Evolutionary conservation across 2,329 filamentous ascomycete genomes (phyloP), one percentile per base, ranked within the genome.

Genomic region (Fusarium mexicanum): DNA sequence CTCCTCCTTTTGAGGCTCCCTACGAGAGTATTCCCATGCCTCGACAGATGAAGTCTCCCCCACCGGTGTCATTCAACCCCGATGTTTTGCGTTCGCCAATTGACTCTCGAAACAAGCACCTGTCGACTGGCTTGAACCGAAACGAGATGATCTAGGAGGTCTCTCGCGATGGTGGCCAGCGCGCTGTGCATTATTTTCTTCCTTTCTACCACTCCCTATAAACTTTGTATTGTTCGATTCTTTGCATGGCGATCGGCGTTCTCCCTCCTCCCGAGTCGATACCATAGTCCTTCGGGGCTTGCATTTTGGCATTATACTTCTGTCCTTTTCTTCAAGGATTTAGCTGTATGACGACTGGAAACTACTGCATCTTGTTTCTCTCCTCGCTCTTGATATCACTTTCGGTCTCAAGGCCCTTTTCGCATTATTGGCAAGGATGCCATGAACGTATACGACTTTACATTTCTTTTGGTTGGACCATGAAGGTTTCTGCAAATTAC

Each of bases 111-210:
- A 81, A 76, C 76, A 84, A 84, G 50, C 83, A 84, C 64, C 82
- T 85, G 51, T 84, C 85, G 37, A 90, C 87, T 18, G 88, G 88
- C 2, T 79, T 90, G 41, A 84, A 88, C 73, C 82, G 82, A 61
- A 88, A 84, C 78, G 88, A 90, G 81, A 87, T 91, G 87, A 87
- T 90, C 73, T 90, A 81, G 80, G 71, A 55, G 51, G 54, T 73
- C 54, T 63, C 50, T 67, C 48, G 67, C n/a, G 48, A 64, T 26
- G 51, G 37, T 37, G 44, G 57, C 41, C 43, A 59, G 41, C 67
- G 53, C 33, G 40, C 35, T 60, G 58, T 66, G 43, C 60, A 60
- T 29, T 64, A 64, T 57, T 51, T 71, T 61, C n/a, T 71, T 44
- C 57, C 64, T 44, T 69, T 77, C 67, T 72, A 67, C 51, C 67